Conservation (phyloP, 768 basidiomycete genomes). For the Mycena pura region DNA sequence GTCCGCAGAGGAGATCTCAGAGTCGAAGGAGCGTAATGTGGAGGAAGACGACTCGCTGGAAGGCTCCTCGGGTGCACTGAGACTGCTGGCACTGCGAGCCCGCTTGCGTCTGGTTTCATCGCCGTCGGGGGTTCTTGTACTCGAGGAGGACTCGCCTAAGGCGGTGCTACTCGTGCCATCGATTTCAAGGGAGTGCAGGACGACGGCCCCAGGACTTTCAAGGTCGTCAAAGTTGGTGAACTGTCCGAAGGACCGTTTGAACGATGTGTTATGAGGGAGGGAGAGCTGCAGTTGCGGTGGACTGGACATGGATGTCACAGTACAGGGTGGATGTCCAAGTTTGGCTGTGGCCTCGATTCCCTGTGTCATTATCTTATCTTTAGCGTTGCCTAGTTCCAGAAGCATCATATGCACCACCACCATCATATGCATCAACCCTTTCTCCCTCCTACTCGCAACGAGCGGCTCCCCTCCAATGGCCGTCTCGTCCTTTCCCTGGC, state of each 20-base stretch:
- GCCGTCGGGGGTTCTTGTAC: conserved; percentile 28
- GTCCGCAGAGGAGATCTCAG: conserved; percentile 4
- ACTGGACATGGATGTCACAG: conserved; percentile 43
- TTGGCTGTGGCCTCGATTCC: too few species aligned
- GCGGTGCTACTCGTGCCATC: conserved; percentile 15
- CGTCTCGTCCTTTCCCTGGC: neutral
- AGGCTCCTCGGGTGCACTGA: conserved; percentile 47
- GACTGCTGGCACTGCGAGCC: conserved; percentile 59
- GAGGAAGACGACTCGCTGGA: conserved; percentile 45
- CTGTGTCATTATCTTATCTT: too few species aligned
- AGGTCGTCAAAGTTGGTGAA: conserved; percentile 67
- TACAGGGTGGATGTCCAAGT: too few species aligned
- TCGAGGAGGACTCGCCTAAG: conserved; percentile 4
- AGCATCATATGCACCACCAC: too few species aligned
- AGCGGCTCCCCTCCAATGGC: too few species aligned
- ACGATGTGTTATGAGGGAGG: conserved; percentile 57
- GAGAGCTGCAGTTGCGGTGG: conserved; percentile 62
- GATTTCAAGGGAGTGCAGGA: conserved; percentile 1
- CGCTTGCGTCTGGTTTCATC: conserved; percentile 63
- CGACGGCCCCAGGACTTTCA: conserved; percentile 45
- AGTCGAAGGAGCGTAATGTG: conserved; percentile 36
- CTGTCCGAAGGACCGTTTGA: conserved; percentile 66
- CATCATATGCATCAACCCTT: too few species aligned
- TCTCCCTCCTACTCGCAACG: too few species aligned
- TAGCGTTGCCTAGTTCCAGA: too few species aligned